Evolutionary conservation across 1,284 basidiomycete genomes (phyloP).

Genomic region (Xerocomus minutiporus): DNA sequence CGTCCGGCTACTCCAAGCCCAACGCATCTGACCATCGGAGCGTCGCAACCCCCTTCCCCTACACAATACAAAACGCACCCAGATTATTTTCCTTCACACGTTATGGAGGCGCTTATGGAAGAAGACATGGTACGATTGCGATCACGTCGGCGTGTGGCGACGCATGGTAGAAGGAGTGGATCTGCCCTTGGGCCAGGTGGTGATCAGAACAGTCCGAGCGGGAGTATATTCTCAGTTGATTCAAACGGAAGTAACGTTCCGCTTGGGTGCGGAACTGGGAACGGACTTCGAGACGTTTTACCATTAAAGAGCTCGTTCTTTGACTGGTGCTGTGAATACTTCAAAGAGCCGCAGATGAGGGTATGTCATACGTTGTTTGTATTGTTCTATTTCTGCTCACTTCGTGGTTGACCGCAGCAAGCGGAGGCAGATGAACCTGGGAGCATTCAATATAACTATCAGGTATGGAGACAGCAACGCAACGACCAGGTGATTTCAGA

Average conservation of each 20-base stretch:
- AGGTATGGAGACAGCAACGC: slow-evolving; percentile 90
- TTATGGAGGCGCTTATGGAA: slow-evolving; percentile 83
- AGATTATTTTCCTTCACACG: slow-evolving; percentile 65
- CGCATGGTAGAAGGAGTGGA: slow-evolving; percentile 36
- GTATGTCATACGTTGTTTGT: slow-evolving; percentile 42
- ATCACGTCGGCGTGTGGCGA: slow-evolving; percentile 54
- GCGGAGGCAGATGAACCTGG: slow-evolving; percentile 95
- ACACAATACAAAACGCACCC: slow-evolving; percentile 31
- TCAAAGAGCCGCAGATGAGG: slow-evolving; percentile 97
- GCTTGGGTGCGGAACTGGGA: slow-evolving; percentile 70
- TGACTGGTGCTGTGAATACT: slow-evolving; percentile 97
- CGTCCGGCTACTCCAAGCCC: slow-evolving; percentile 42
- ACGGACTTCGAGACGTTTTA: slow-evolving; percentile 66
- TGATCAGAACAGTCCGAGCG: slow-evolving; percentile 57
- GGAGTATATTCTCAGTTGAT: slow-evolving; percentile 70
- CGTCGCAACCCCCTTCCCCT: slow-evolving; percentile 34
- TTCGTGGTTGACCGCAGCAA: slow-evolving; percentile 48
- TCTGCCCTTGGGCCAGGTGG: slow-evolving; percentile 18
- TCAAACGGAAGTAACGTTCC: slow-evolving; percentile 56
- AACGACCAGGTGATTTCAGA: slow-evolving; percentile 82
- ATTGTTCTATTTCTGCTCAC: slow-evolving; percentile 11
- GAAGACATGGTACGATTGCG: slow-evolving; percentile 86
- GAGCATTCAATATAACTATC: slow-evolving; percentile 89
- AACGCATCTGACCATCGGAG: slow-evolving; percentile 18
- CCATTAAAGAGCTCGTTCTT: slow-evolving; percentile 91